Evolutionary conservation across 148 eudicot genomes (phyloP).

Genomic region (Cornus suecica): DNA sequence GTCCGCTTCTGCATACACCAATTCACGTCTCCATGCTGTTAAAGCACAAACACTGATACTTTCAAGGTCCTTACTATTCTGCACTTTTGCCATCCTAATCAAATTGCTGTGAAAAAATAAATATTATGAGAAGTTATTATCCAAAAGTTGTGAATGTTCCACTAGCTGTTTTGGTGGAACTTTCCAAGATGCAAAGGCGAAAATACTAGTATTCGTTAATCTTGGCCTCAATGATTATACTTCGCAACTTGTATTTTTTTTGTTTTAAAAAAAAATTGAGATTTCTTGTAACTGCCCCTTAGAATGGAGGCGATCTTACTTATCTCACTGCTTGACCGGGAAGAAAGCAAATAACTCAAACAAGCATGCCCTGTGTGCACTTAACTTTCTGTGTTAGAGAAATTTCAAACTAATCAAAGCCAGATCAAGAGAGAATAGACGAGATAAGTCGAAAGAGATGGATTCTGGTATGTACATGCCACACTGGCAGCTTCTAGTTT

Average conservation of each 20-base stretch:
- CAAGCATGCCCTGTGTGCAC: not conserved
- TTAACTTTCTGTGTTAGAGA: not conserved
- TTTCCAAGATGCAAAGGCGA: not conserved
- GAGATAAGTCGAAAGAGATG: not conserved
- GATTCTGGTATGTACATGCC: not conserved
- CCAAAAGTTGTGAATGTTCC: not conserved
- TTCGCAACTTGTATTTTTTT: too few species aligned
- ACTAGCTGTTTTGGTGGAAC: not conserved
- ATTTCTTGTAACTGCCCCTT: not conserved
- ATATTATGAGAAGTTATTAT: not conserved
- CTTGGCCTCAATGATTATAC: too few species aligned
- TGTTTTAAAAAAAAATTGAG: too few species aligned
- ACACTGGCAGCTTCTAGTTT: not conserved
- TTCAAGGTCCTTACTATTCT: slow-evolving; percentile 38
- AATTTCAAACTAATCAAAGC: not conserved
- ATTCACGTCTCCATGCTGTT: slow-evolving; percentile 70
- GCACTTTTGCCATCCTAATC: not conserved
- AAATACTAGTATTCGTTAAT: not conserved
- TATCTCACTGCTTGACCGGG: not conserved
- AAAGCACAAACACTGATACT: slow-evolving; percentile 66
- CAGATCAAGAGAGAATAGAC: not conserved
- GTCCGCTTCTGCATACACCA: slow-evolving; percentile 57
- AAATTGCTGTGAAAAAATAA: not conserved
- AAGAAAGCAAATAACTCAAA: not conserved
- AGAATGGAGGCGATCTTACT: not conserved